phyloP scores from a whole-genome alignment of 2,329 filamentous ascomycete genomes.

The Ophiosphaerella narmari region DNA sequence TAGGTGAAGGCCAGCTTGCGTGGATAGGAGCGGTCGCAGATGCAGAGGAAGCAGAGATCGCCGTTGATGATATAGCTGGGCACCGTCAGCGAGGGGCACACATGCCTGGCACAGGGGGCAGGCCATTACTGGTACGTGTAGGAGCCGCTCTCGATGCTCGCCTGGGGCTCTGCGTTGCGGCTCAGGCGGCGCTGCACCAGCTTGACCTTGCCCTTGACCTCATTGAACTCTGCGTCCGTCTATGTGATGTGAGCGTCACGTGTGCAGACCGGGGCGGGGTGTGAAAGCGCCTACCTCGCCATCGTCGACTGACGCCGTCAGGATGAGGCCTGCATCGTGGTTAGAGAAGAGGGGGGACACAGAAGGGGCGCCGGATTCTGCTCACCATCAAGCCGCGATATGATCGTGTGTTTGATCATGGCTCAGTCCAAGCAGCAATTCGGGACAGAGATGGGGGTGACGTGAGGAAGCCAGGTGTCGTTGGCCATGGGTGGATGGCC shows the following conservation, averaged over 20 bases:
- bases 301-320: conserved; percentile 94
- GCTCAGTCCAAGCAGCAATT: neutral
- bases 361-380: neutral
- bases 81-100: too few relatives aligned
- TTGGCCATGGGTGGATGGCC: too few relatives aligned
- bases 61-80: conserved; percentile 80
- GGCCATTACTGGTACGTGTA: conserved; percentile 78
- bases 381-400: conserved; percentile 86
- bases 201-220: conserved; percentile 90
- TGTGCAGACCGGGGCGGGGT: neutral
- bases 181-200: conserved; percentile 86
- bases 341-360: conserved; percentile 17
- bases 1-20: conserved; percentile 99
- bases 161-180: conserved; percentile 87
- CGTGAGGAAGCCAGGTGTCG: neutral
- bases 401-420: conserved; percentile 93
- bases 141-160: conserved; percentile 82
- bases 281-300: conserved; percentile 61
- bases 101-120: too few relatives aligned
- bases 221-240: conserved; percentile 75
- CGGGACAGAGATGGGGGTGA: neutral
- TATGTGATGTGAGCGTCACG: conserved; percentile 35
- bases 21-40: conserved; percentile 91
- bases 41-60: conserved; percentile 87
- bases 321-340: conserved; percentile 73